Base-by-base conservation (phyloP, 2,329 filamentous ascomycete genomes). In the Shiraia sp. region DNA sequence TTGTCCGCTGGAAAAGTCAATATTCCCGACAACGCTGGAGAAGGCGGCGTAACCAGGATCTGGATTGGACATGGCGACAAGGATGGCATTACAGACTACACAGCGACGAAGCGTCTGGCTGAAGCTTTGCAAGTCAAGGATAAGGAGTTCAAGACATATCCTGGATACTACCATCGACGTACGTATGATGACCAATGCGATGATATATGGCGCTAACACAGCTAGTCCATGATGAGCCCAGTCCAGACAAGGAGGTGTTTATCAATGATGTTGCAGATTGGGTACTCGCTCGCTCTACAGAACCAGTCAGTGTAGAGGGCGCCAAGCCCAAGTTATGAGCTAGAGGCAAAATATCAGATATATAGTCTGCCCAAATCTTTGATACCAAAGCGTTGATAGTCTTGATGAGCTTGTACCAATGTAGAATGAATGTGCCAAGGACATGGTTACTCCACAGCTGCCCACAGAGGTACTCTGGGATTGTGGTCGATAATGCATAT, bases 11-110 rank as follows among this genome's bases (percentile, higher is more conserved):
- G 84, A 2, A 76, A 73, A 36, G 69, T 82, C 22, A 71, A 63
- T 47, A 55, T 73, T 25, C 55, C 59, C 4, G 72, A 75, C 8
- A 65, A 65, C 22, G 65, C 60, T 14, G 71, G 72, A n/a, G 75
- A 78, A 46, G 70, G 61, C 66, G 80, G 67, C n/a, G 79, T 88
- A 40, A 79, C 73, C 47, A 79, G 81, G 36, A 63, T 96, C 17
- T 86, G 86, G 77, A 66, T 95, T 22, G 79, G 80, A 0, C 90
- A 95, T 70, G 91, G 91, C 6, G 87, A 83, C n/a, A 76, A 64
- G 3, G 91, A 96, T 66, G 75, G 76, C 57, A 79, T 86, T 22
- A 86, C 86, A 32, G 83, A 80, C 66, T 87, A 81, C 55, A 72
- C 79, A 7, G 82, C 80, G 2, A 83, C 81, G 42, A 81, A 82